These are phyloP conservation scores for Teunomyces stri DNA, from an alignment of 805 yeast genomes.

Conservation along the genomic window DNA sequence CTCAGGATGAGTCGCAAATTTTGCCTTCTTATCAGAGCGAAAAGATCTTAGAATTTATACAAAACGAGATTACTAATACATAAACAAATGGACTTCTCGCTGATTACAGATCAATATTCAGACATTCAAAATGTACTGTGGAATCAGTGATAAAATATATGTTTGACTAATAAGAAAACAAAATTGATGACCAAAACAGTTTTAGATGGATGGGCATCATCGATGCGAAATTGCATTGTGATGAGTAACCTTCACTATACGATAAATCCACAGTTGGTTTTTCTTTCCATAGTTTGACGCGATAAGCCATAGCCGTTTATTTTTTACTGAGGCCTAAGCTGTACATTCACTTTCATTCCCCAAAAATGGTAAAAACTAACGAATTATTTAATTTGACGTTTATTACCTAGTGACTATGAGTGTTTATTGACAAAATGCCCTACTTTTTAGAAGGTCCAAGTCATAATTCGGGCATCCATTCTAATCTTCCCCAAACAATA, in stretches of 20 bases:
- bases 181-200: too few relatives aligned
- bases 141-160: background rate
- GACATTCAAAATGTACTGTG: background rate
- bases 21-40: background rate
- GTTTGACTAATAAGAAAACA: too few relatives aligned
- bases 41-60: background rate
- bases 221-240: background rate
- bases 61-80: background rate
- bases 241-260: background rate
- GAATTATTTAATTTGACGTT: too few relatives aligned
- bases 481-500: slow-evolving; percentile 59
- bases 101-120: background rate
- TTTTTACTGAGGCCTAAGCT: too few relatives aligned
- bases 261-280: background rate
- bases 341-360: too few relatives aligned
- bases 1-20: background rate
- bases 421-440: too few relatives aligned
- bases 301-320: too few relatives aligned
- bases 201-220: background rate
- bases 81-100: background rate
- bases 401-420: too few relatives aligned
- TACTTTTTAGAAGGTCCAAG: too few relatives aligned
- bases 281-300: too few relatives aligned
- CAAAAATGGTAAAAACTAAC: too few relatives aligned
- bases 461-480: background rate